Percentiles rank a stretch among this genome's conserved stretches.
phyloP scores from a whole-genome alignment of 129 eudicot species.

The Escallonia herrerae region DNA sequence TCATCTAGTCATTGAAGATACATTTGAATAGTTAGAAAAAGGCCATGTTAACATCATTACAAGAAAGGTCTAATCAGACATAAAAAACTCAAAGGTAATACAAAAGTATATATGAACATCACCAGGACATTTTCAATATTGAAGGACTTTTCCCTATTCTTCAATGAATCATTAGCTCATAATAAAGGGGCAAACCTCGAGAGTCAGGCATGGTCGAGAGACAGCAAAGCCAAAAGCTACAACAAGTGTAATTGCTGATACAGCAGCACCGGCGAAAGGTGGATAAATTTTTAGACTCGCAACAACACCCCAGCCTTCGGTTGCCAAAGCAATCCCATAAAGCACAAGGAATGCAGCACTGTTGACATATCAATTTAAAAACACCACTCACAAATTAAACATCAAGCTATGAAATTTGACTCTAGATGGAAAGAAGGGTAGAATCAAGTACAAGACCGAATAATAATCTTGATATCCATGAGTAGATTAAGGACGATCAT shows the following conservation, averaged over 20 bases:
- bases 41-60: no score
- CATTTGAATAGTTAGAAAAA: conserved; percentile 2
- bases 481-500: conserved; percentile 1
- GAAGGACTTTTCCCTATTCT: not conserved
- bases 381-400: not conserved
- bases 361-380: conserved; percentile 15
- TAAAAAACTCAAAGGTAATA: not conserved
- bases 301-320: conserved; percentile 99
- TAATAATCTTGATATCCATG: not conserved
- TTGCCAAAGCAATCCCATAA: conserved; percentile 91
- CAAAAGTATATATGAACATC: not conserved
- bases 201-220: conserved; percentile 96
- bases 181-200: conserved; percentile 51
- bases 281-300: conserved; percentile 96
- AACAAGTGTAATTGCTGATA: conserved; percentile 93
- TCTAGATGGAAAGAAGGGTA: not conserved
- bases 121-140: not conserved
- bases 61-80: not conserved
- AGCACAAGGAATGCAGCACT: conserved; percentile 97
- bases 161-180: not conserved
- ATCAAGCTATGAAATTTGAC: no score
- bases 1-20: conserved; percentile 49
- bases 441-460: not conserved
- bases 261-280: conserved; percentile 99
- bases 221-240: conserved; percentile 98